Conservation (phyloP, 148 eudicot genomes). For the Polygonum aviculare region DNA sequence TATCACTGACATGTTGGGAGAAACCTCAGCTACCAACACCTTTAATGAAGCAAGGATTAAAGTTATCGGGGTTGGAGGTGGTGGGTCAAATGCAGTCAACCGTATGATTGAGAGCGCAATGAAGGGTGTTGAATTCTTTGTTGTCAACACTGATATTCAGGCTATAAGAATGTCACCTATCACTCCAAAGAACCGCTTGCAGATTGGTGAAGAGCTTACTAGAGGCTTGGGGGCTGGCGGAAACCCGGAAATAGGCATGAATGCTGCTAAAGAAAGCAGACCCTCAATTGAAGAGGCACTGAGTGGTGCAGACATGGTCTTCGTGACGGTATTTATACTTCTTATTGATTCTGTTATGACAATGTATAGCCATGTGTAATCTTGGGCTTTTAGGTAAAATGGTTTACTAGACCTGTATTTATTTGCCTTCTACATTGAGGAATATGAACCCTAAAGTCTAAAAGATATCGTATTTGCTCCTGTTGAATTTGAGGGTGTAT, state of each 20-base stretch:
- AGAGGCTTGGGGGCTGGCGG: slow-evolving; percentile 99
- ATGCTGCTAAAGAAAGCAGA: slow-evolving; percentile 93
- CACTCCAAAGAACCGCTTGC: slow-evolving; percentile 63
- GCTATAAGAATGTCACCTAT: slow-evolving; percentile 95
- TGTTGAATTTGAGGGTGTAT: not conserved
- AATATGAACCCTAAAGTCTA: not conserved
- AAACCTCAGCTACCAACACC: slow-evolving; percentile 29
- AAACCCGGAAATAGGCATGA: slow-evolving; percentile 88
- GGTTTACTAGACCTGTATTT: not conserved
- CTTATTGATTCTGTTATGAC: not conserved
- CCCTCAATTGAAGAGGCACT: slow-evolving; percentile 78
- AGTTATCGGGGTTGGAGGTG: slow-evolving; percentile 98
- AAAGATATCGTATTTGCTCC: not conserved
- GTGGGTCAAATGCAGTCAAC: slow-evolving; percentile 97
- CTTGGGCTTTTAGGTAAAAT: not conserved
- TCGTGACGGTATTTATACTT: slow-evolving; percentile 59
- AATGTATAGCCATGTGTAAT: not conserved
- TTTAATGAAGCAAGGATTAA: slow-evolving; percentile 84
- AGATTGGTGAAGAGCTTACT: slow-evolving; percentile 90
- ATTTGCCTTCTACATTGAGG: not conserved
- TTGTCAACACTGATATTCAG: slow-evolving; percentile 92
- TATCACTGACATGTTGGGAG: slow-evolving; percentile 46
- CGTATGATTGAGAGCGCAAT: slow-evolving; percentile 93
- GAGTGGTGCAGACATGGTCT: slow-evolving; percentile 94
- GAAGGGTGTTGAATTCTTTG: slow-evolving; percentile 98